Evolutionary conservation across 1,139 yeast species (phyloP).

Genomic region (Protomyces pachydermus): DNA sequence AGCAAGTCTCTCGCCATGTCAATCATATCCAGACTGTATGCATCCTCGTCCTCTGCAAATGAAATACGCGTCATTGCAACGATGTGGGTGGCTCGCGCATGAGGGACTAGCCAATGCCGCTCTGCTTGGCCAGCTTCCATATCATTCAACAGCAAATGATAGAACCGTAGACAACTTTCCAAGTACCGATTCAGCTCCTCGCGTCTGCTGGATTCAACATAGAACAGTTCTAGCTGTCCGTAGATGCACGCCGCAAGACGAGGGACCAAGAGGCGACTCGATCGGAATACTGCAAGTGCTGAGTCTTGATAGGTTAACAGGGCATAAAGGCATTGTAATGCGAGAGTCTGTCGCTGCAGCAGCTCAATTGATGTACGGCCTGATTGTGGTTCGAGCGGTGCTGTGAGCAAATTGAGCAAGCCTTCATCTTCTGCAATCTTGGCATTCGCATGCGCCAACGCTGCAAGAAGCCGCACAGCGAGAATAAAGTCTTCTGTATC

Average conservation of each 20-base stretch:
- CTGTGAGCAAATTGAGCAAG: background rate
- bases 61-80: conserved; percentile 21
- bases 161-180: conserved; percentile 12
- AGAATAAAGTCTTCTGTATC: no score
- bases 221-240: conserved; percentile 4
- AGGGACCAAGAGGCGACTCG: conserved; percentile 11
- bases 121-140: conserved; percentile 11
- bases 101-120: conserved; percentile 12
- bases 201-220: background rate
- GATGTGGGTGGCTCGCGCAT: conserved; percentile 12
- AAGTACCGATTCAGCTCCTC: background rate
- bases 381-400: conserved; percentile 1
- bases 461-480: background rate
- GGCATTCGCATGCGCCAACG: background rate
- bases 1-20: conserved; percentile 29
- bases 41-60: conserved; percentile 20
- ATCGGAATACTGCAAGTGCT: conserved; percentile 7
- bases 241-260: conserved; percentile 8
- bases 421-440: background rate
- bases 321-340: conserved; percentile 14
- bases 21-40: conserved; percentile 2
- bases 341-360: background rate
- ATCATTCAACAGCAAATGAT: conserved; percentile 8
- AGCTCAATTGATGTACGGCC: background rate
- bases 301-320: background rate